phyloP scores from a whole-genome alignment of 129 eudicot genomes.

The Glebionis coronaria region DNA sequence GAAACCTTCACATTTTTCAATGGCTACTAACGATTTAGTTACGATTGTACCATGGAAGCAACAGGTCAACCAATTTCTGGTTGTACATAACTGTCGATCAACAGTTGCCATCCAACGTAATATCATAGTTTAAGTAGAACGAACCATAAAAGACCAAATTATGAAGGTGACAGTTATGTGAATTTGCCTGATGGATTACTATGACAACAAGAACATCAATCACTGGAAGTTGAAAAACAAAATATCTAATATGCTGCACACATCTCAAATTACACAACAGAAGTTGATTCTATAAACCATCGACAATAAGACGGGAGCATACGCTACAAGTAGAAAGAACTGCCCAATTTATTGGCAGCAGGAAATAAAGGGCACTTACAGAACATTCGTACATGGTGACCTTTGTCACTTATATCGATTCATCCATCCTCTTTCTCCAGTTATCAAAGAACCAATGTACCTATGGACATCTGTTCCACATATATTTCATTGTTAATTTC shows the following conservation, averaged over 20 bases:
- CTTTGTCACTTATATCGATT: too few species aligned
- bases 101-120: too few species aligned
- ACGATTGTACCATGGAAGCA: too few species aligned
- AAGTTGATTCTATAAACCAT: not conserved
- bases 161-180: too few species aligned
- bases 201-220: not conserved
- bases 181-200: not conserved
- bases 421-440: not conserved
- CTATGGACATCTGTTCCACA: not conserved
- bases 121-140: too few species aligned
- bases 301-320: not conserved
- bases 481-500: too few species aligned
- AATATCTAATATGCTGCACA: not conserved
- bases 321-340: not conserved
- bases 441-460: not conserved
- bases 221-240: not conserved
- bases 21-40: too few species aligned
- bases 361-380: not conserved
- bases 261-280: not conserved
- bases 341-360: slow-evolving; percentile 4
- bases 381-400: too few species aligned
- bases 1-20: too few species aligned
- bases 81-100: too few species aligned
- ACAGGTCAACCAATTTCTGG: too few species aligned
- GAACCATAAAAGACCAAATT: too few species aligned